Base-by-base conservation (phyloP, 2,329 filamentous ascomycete species). In the Colletotrichum tanaceti region DNA sequence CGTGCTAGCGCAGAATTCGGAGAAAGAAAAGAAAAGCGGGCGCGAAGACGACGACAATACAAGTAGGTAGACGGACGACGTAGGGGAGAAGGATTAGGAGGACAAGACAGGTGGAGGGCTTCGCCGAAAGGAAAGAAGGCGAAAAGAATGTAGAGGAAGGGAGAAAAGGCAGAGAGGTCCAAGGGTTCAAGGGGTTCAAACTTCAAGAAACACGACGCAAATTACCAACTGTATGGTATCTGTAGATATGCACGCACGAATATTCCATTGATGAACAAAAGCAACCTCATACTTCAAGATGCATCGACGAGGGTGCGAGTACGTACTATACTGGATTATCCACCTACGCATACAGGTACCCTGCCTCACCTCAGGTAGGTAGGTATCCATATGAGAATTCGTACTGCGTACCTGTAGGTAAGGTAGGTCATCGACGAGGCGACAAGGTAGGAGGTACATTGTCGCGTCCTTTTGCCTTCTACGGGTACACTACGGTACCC, bases 1-100 rank as follows among this genome's bases (percentile, higher is more conserved):
- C 39, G 32, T 50, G 50, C 54, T 68, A 65, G 65, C 62, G 55
- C 39, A 24, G 24, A 43, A 50, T 22, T 35, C 16, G 18, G 43
- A 46, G 35, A 55, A 55, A 49, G n/a, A 55, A 55, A 49, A 14
- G 38, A 39, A 14, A 43, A 20, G 35, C 16, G 14, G 44, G n/a
- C n/a, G 20, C 20, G 16, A 18, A 41, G 28, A 35, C 24, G 47
- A 58, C 16, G 41, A 64, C 28, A 35, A 14, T 32, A 54, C 18
- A 39, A 5, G 39, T 16, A 50, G n/a, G n/a, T n/a, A n/a, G n/a
- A n/a, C n/a, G n/a, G 50, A 43, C 14, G 20, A n/a, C 4, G 18
- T 20, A 7, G 5, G 13, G 35, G 43, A 50, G 38, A 28, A 9
- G 24, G 28, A 58, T 39, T 10, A 28, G 32, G 32, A 46, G 44